Evolutionary conservation across 75 land plant species (phyloP).

Genomic region (Adiantum capillusveneris): DNA sequence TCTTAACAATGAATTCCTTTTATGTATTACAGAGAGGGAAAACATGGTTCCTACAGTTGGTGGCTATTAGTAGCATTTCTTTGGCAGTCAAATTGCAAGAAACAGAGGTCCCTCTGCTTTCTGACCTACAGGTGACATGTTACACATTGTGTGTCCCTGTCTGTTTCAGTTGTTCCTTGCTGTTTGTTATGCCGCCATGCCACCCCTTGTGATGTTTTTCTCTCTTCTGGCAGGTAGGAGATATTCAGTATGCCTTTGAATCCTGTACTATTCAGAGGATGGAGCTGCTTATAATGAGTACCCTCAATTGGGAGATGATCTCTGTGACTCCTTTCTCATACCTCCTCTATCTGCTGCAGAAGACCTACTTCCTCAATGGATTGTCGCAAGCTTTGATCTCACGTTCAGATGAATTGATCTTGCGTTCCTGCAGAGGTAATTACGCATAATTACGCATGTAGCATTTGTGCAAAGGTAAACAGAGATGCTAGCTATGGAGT

Average conservation of each 20-base stretch:
- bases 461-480: too few species aligned
- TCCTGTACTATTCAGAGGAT: constrained; percentile 9
- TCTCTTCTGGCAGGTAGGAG: constrained; percentile 1
- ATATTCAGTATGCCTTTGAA: constrained; percentile 2
- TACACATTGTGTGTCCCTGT: too few species aligned
- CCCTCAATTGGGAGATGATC: constrained; percentile 5
- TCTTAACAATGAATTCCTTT: too few species aligned
- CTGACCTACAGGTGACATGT: constrained; percentile 8
- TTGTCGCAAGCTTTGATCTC: too few species aligned
- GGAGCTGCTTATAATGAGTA: constrained; percentile 3
- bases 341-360: not conserved
- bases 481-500: too few species aligned
- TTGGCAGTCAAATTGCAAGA: constrained; percentile 5
- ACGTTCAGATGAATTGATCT: too few species aligned
- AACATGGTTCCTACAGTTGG: constrained; percentile 3
- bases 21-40: constrained; percentile 1
- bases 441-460: too few species aligned
- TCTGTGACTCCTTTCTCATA: constrained; percentile 9
- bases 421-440: too few species aligned
- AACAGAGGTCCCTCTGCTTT: constrained; percentile 6
- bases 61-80: not conserved
- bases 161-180: too few species aligned
- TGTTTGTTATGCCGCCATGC: too few species aligned
- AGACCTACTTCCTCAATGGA: not conserved
- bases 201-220: too few species aligned